phyloP scores from a whole-genome alignment of 179 eudicot genomes.

The Spinacia oleracea region DNA sequence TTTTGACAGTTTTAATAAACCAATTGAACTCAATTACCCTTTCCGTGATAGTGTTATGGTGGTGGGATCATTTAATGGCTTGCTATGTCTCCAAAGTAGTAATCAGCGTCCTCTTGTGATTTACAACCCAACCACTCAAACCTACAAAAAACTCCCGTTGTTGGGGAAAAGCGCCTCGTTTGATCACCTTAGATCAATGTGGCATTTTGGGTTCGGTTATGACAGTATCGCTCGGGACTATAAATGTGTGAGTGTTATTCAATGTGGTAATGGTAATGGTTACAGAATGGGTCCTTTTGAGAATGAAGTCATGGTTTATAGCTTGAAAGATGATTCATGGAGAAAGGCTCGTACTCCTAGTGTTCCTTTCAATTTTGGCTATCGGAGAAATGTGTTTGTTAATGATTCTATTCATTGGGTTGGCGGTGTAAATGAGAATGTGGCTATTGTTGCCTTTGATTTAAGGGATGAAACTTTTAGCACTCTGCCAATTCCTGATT shows the following conservation, averaged over 20 bases:
- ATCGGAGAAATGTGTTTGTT: background rate
- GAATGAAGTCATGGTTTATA: slow-evolving; percentile 21
- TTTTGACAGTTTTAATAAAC: slow-evolving; percentile 10
- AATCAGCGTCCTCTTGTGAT: background rate
- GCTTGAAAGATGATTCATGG: slow-evolving; percentile 11
- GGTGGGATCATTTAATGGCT: background rate
- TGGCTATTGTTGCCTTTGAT: background rate
- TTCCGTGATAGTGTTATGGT: background rate
- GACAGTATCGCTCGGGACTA: slow-evolving; percentile 9
- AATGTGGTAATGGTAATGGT: too few relatives aligned
- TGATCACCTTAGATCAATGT: background rate
- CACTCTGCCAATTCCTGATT: background rate
- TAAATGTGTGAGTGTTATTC: slow-evolving; percentile 15
- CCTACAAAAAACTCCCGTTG: background rate
- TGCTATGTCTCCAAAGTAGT: background rate
- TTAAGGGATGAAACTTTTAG: slow-evolving; percentile 4
- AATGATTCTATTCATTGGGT: slow-evolving; percentile 16
- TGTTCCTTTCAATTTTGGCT: background rate
- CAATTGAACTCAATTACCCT: slow-evolving; percentile 5
- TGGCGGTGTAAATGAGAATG: background rate
- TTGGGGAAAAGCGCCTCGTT: background rate
- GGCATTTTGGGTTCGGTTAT: slow-evolving; percentile 18
- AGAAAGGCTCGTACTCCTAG: background rate
- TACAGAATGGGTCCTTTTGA: background rate
- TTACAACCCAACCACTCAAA: background rate